phyloP scores from a whole-genome alignment of 129 eudicot species.

The Flaveria bidentis region DNA sequence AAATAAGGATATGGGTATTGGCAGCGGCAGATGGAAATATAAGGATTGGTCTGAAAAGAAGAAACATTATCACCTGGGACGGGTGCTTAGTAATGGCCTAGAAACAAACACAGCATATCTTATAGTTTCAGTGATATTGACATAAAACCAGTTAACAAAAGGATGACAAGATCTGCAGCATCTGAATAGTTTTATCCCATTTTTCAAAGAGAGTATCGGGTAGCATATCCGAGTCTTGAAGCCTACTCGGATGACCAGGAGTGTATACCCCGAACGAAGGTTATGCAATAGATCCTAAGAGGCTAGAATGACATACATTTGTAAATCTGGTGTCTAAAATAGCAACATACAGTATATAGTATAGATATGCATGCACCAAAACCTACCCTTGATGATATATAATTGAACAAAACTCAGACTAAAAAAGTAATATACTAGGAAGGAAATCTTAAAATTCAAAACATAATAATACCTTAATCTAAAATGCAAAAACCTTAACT shows the following conservation, averaged over 20 bases:
- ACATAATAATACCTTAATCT: slow-evolving; percentile 16
- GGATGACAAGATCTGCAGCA: background rate
- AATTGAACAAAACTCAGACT: background rate
- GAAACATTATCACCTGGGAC: background rate
- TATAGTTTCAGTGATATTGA: background rate
- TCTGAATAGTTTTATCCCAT: too few species aligned
- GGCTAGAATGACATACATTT: too few species aligned
- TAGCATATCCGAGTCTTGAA: background rate
- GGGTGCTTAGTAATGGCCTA: background rate
- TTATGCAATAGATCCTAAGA: background rate
- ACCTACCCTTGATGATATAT: slow-evolving; percentile 9
- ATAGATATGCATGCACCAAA: slow-evolving; percentile 2
- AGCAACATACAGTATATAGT: background rate
- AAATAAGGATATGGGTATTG: background rate
- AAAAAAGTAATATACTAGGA: background rate
- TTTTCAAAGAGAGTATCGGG: too few species aligned
- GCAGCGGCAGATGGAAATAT: background rate
- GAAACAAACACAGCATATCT: background rate
- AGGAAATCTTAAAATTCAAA: background rate
- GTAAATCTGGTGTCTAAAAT: background rate
- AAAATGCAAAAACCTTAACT: slow-evolving; percentile 18
- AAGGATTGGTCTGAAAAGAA: too few species aligned
- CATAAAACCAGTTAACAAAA: background rate
- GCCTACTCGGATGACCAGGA: background rate
- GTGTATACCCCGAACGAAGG: too few species aligned